Conservation (phyloP, 306 rosid genomes). For the Citrullus amarus region DNA sequence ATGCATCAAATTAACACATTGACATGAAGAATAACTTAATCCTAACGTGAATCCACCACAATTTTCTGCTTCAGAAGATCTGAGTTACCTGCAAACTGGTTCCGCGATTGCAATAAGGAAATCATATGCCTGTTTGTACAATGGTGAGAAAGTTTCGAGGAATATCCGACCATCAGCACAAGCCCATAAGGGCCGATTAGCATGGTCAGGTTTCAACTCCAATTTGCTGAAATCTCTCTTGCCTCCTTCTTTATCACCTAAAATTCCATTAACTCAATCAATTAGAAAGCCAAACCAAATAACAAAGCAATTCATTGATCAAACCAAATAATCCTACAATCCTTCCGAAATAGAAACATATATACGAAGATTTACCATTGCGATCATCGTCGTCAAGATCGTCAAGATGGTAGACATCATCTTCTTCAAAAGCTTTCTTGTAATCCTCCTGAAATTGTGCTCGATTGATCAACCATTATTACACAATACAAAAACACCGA, state of each 20-base stretch:
- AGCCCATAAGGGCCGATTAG: slow-evolving; percentile 87
- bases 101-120: slow-evolving; percentile 90
- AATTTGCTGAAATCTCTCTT: slow-evolving; percentile 76
- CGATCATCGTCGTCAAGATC: slow-evolving; percentile 49
- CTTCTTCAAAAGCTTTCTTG: slow-evolving; percentile 29
- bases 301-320: not conserved
- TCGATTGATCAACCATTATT: not conserved
- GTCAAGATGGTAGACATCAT: slow-evolving; percentile 42
- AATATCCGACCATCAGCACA: slow-evolving; percentile 89
- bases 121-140: slow-evolving; percentile 93
- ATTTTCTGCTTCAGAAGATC: not conserved
- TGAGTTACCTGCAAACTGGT: slow-evolving; percentile 79
- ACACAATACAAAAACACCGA: not conserved
- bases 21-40: not conserved
- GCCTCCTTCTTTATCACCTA: slow-evolving; percentile 29
- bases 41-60: not conserved
- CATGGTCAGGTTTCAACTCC: slow-evolving; percentile 75
- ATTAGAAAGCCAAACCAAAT: not conserved
- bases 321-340: not conserved
- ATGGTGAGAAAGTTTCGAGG: slow-evolving; percentile 84
- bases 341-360: not conserved
- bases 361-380: slow-evolving; percentile 32
- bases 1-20: slow-evolving; percentile 2
- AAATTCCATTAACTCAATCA: not conserved
- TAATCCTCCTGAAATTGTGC: slow-evolving; percentile 42